Base-by-base conservation (phyloP, 2,329 filamentous ascomycete genomes). In the Penicillium glabrum region DNA sequence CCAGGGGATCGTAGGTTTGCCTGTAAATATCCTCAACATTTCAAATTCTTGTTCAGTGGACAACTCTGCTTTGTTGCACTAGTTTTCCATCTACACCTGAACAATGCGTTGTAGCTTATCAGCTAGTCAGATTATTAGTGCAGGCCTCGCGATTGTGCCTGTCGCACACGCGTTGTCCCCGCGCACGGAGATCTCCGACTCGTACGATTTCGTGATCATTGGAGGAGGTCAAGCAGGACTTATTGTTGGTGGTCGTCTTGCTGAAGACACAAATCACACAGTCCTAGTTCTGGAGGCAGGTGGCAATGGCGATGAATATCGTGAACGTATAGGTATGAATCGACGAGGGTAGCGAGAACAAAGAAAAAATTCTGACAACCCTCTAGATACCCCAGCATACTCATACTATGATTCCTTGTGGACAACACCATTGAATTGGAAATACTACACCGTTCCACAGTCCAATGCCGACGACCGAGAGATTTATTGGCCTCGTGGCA, bases 171-270 rank as follows among this genome's bases (percentile, higher is more conserved):
- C 67, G 9, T 58, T 69, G 31, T 58, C 63, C 6, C 64, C 68
- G 53, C 56, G 67, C 56, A 64, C 68, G 39, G 45, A 68, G 57
- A 67, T 72, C 45, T 53, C 56, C 2, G 65, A 70, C 43, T 60
- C 66, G 3, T 70, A 70, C 31, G 68, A 70, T 49, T 70, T 70
- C 56, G 61, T 84, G 39, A 66, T 85, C 54, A 69, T 84, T 23
- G 83, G 83, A 31, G 83, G 83, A 35, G 83, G 82, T 7, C 83
- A 81, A 7, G 80, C 81, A 14, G 83, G 83, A 16, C 72, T 85
- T n/a, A 76, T 75, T 1, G 70, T 85, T 11, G 68, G 67, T 29
- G 61, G 53, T 35, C 64, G 68, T 26, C 57, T 86, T 3, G 77
- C 80, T 1, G 77, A 82, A 54, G 68, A 80, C 50, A 58, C 57